These are phyloP conservation scores for Chlorociboria aeruginascens DNA, from an alignment of 495 filamentous ascomycete genomes.

Conservation along the genomic window DNA sequence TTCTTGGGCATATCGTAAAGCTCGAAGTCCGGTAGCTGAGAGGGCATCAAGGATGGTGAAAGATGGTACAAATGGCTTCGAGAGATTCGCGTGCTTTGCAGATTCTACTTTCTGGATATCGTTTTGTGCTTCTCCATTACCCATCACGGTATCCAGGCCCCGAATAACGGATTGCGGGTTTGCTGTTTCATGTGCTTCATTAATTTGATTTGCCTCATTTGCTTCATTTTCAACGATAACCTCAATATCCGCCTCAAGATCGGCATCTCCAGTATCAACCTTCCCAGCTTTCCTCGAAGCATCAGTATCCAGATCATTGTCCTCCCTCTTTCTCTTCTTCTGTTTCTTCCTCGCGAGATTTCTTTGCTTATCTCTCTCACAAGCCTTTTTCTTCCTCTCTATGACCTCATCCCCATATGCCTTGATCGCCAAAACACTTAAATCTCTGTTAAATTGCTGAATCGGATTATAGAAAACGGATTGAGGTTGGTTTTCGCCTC, in stretches of 20 bases:
- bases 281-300: slow-evolving; percentile 14
- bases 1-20: slow-evolving; percentile 83
- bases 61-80: slow-evolving; percentile 7
- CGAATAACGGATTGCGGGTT: too few relatives aligned
- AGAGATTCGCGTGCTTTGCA: background rate
- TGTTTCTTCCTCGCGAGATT: slow-evolving; percentile 29
- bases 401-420: slow-evolving; percentile 63
- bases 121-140: too few relatives aligned
- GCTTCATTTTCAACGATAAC: too few relatives aligned
- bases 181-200: too few relatives aligned
- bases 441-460: slow-evolving; percentile 94
- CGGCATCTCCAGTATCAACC: slow-evolving; percentile 5
- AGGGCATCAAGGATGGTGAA: slow-evolving; percentile 90
- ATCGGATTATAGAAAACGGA: slow-evolving; percentile 97
- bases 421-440: slow-evolving; percentile 83
- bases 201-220: too few relatives aligned
- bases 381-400: slow-evolving; percentile 27
- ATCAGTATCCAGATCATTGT: slow-evolving; percentile 2
- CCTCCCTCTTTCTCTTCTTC: slow-evolving; percentile 31
- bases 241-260: background rate
- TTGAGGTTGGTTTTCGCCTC: slow-evolving; percentile 43
- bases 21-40: slow-evolving; percentile 87
- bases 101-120: too few relatives aligned
- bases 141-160: too few relatives aligned
- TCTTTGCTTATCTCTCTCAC: slow-evolving; percentile 27